Evolutionary conservation across 352 stramenopile species (phyloP).

Genomic region (Globisporangium yorkense): DNA sequence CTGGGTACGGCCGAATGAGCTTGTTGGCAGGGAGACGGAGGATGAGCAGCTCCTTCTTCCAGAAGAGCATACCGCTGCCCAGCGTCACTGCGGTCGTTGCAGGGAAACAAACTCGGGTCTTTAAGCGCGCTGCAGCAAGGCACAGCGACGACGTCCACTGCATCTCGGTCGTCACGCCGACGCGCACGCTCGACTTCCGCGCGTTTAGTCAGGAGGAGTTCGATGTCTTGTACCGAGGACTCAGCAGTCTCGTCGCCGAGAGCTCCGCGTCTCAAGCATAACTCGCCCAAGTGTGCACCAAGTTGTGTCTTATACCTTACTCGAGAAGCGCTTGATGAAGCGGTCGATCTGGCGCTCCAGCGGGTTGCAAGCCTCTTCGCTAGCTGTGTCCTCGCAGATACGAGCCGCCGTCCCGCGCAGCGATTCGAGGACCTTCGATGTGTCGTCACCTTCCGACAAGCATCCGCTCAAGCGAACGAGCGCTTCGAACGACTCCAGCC

Average conservation of each 20-base stretch:
- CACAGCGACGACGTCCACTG: conserved; percentile 22
- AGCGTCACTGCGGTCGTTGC: conserved; percentile 28
- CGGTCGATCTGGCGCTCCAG: conserved; percentile 7
- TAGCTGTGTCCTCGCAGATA: background rate
- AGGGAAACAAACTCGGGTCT: conserved; percentile 36
- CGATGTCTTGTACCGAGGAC: conserved; percentile 24
- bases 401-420: background rate
- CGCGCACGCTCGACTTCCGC: conserved; percentile 36
- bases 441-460: background rate
- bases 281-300: background rate
- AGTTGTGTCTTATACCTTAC: background rate
- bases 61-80: conserved; percentile 23
- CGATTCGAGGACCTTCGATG: background rate
- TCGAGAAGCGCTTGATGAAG: conserved; percentile 3
- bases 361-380: conserved; percentile 6
- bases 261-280: conserved; percentile 1
- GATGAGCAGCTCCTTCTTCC: conserved; percentile 17
- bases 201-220: conserved; percentile 26
- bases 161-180: conserved; percentile 32
- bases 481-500: conserved; percentile 11
- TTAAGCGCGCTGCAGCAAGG: conserved; percentile 21
- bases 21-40: background rate
- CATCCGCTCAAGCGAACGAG: background rate
- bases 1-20: background rate
- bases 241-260: conserved; percentile 22